Conservation (phyloP, 306 rosid genomes). For the Aeschynomene evenia region DNA sequence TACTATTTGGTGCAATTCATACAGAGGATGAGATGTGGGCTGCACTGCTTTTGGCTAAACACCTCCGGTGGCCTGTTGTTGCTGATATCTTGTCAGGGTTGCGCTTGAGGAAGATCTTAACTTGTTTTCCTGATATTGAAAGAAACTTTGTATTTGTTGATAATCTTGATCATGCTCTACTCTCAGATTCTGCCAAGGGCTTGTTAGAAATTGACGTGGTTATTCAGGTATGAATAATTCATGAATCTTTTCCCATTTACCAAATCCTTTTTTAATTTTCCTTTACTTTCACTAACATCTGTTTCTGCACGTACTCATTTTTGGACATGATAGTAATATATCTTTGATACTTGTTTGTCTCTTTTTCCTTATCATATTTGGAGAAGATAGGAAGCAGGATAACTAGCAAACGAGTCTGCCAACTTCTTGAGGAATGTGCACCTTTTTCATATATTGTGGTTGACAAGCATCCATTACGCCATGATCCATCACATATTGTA, state of each 20-base stretch:
- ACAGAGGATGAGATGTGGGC: constrained; percentile 98
- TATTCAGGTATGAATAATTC: constrained; percentile 66
- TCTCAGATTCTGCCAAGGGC: constrained; percentile 62
- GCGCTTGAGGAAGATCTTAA: constrained; percentile 71
- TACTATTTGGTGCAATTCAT: constrained; percentile 73
- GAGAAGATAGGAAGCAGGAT: constrained; percentile 89
- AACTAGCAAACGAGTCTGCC: constrained; percentile 84
- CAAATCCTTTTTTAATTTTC: constrained; percentile 7
- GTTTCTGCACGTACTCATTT: constrained; percentile 2
- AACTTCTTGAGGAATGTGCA: constrained; percentile 71
- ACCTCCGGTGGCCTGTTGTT: constrained; percentile 83
- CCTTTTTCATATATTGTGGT: constrained; percentile 83
- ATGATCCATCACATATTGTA: constrained; percentile 86
- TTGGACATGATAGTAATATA: neutral
- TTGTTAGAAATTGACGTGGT: constrained; percentile 69
- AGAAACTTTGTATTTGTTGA: constrained; percentile 62
- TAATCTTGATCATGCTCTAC: constrained; percentile 88
- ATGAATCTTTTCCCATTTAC: neutral
- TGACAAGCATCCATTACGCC: constrained; percentile 83
- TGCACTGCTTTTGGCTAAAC: constrained; percentile 80
- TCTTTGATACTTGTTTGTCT: neutral
- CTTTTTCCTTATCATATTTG: constrained; percentile 26
- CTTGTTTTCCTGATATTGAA: constrained; percentile 62
- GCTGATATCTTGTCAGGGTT: constrained; percentile 93
- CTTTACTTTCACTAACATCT: neutral